Conservation (phyloP, 306 rosid genomes). For the Quercus berberidifolia region DNA sequence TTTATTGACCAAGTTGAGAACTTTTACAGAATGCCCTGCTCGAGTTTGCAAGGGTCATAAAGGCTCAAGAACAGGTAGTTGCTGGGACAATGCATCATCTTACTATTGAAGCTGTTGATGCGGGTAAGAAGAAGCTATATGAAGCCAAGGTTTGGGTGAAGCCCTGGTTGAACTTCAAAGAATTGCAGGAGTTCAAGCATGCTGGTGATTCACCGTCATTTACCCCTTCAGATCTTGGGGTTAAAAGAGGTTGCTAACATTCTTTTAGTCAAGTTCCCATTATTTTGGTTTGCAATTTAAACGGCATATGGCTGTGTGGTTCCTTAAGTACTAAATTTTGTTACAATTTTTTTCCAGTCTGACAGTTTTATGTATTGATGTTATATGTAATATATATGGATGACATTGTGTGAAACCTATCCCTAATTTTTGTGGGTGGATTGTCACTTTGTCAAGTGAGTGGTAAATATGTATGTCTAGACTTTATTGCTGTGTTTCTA, state of each 20-base stretch:
- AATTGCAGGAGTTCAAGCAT: constrained; percentile 73
- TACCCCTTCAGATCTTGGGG: constrained; percentile 71
- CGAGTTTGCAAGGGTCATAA: constrained; percentile 69
- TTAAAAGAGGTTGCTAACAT: constrained; percentile 41
- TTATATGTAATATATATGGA: too few relatives aligned
- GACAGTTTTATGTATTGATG: too few relatives aligned
- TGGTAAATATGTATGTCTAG: too few relatives aligned
- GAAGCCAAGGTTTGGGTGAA: constrained; percentile 95
- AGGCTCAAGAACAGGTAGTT: constrained; percentile 70
- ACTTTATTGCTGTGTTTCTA: too few relatives aligned
- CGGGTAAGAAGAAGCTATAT: constrained; percentile 62
- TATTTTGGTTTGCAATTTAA: constrained; percentile 1
- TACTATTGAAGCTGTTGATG: constrained; percentile 74
- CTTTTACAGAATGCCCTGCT: constrained; percentile 49
- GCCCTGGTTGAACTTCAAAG: constrained; percentile 81
- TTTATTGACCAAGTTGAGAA: too few relatives aligned
- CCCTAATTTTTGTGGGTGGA: too few relatives aligned
- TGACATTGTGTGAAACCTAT: too few relatives aligned
- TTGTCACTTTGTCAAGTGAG: too few relatives aligned
- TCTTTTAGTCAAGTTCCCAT: neutral
- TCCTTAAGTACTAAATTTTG: too few relatives aligned
- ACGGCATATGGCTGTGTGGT: neutral
- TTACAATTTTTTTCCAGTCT: too few relatives aligned
- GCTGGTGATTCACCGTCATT: constrained; percentile 42
- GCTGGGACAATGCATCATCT: constrained; percentile 75